Evolutionary conservation across 2,329 filamentous ascomycete genomes (phyloP).

Genomic region (Amphichorda felina): DNA sequence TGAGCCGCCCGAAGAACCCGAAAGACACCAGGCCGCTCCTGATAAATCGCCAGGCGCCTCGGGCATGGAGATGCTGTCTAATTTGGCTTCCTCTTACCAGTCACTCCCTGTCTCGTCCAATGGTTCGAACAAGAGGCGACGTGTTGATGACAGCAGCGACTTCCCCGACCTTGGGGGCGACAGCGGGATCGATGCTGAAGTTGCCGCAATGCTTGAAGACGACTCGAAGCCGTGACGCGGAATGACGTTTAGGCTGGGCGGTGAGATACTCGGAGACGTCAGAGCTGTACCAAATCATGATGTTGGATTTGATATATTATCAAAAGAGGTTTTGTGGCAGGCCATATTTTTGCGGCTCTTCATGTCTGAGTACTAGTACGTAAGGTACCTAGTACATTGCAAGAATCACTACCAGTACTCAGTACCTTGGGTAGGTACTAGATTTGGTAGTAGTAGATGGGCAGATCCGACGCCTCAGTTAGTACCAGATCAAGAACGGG

Average conservation of each 20-base stretch:
- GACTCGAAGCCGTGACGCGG: background rate
- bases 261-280: too few species aligned
- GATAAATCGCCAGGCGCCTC: background rate
- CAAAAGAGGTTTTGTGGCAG: background rate
- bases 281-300: too few species aligned
- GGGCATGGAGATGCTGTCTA: slow-evolving; percentile 10
- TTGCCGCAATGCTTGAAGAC: slow-evolving; percentile 41
- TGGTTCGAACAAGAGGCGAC: slow-evolving; percentile 43
- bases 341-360: background rate
- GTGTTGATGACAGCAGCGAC: slow-evolving; percentile 37
- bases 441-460: too few species aligned
- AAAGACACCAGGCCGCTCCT: background rate
- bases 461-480: too few species aligned
- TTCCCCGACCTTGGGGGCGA: slow-evolving; percentile 42
- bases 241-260: too few species aligned
- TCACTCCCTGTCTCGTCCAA: slow-evolving; percentile 36
- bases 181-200: slow-evolving; percentile 44
- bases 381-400: too few species aligned
- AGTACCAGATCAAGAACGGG: too few species aligned
- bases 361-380: too few species aligned
- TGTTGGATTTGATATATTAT: background rate
- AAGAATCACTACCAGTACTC: too few species aligned
- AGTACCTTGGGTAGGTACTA: too few species aligned
- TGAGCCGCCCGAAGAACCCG: background rate
- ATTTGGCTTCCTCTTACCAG: slow-evolving; percentile 31